A percentile compares a stretch with the other conserved stretches of the same genome.
Conservation (phyloP, 768 basidiomycete species). For the Tricholoma sp. region DNA sequence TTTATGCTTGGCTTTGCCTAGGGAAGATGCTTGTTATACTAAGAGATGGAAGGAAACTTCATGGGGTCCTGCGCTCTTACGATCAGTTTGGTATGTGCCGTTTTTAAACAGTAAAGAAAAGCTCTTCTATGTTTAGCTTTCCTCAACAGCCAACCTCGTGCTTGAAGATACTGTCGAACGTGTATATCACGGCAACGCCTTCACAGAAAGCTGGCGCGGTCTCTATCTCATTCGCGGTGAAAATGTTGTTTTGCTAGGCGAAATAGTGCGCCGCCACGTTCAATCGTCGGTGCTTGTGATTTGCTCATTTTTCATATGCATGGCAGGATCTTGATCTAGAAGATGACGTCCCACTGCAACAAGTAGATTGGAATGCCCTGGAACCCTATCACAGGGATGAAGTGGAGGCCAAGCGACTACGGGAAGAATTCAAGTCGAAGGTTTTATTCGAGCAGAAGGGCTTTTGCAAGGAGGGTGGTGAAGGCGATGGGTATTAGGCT, state of each 20-base stretch:
- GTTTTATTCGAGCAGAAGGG: constrained; percentile 81
- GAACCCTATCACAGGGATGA: constrained; percentile 71
- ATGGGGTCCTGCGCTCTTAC: constrained; percentile 94
- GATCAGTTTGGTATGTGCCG: constrained; percentile 88
- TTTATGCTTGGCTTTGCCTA: constrained; percentile 34
- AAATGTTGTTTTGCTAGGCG: constrained; percentile 95
- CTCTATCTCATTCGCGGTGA: constrained; percentile 95
- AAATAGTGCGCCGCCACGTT: constrained; percentile 66
- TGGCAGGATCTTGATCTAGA: constrained; percentile 86
- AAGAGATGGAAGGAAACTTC: constrained; percentile 92
- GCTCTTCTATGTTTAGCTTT: neutral
- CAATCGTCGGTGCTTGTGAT: neutral
- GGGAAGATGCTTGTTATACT: constrained; percentile 99
- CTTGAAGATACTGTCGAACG: constrained; percentile 94
- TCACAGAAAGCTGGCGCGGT: constrained; percentile 84
- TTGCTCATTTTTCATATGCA: constrained; percentile 5
- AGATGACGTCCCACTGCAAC: constrained; percentile 77
- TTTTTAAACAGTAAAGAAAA: neutral
- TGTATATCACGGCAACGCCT: constrained; percentile 85
- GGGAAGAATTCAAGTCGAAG: constrained; percentile 81
- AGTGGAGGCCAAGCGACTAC: constrained; percentile 65
- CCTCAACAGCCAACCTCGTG: constrained; percentile 82
- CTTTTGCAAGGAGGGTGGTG: constrained; percentile 92
- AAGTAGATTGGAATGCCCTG: constrained; percentile 67
- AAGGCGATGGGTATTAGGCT: constrained; percentile 90